Percentiles rank a stretch among this genome's conserved stretches.
These are phyloP conservation scores for Hypoxylon sp. DNA, from an alignment of 2,329 filamentous ascomycete species.

Conservation along the genomic window DNA sequence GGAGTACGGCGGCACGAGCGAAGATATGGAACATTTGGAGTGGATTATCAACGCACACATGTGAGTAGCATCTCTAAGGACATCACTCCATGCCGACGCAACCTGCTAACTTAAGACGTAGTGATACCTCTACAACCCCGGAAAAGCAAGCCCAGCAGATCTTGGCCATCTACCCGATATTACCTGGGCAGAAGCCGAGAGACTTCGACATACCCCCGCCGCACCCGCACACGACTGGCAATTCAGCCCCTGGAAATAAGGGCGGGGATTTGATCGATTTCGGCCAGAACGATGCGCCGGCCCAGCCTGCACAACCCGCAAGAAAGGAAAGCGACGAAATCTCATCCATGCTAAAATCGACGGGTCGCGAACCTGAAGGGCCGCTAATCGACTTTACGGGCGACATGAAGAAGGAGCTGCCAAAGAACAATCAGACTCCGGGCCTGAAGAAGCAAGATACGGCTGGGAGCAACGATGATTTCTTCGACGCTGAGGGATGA, in stretches of 20 bases:
- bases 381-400: constrained; percentile 68
- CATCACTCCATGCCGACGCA: background rate
- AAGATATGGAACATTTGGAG: constrained; percentile 89
- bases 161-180: constrained; percentile 84
- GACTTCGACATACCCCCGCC: constrained; percentile 69
- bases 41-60: constrained; percentile 93
- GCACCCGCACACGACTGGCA: constrained; percentile 35
- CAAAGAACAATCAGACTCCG: constrained; percentile 47
- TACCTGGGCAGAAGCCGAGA: constrained; percentile 77
- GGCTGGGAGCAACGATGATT: constrained; percentile 54
- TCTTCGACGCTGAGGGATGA: constrained; percentile 56
- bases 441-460: constrained; percentile 53
- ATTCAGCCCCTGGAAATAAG: constrained; percentile 36
- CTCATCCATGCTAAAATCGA: constrained; percentile 59
- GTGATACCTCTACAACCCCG: constrained; percentile 71
- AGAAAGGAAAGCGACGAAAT: constrained; percentile 54
- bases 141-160: constrained; percentile 84
- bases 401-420: constrained; percentile 66
- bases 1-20: constrained; percentile 77
- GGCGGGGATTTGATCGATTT: constrained; percentile 69
- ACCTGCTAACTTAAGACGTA: constrained; percentile 40
- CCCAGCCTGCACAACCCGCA: constrained; percentile 10
- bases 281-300: constrained; percentile 57
- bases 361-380: constrained; percentile 61
- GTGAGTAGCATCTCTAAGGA: constrained; percentile 61